Evolutionary conservation across 1,139 yeast species (phyloP).

Genomic region (Sugiyamaella pinicola): DNA sequence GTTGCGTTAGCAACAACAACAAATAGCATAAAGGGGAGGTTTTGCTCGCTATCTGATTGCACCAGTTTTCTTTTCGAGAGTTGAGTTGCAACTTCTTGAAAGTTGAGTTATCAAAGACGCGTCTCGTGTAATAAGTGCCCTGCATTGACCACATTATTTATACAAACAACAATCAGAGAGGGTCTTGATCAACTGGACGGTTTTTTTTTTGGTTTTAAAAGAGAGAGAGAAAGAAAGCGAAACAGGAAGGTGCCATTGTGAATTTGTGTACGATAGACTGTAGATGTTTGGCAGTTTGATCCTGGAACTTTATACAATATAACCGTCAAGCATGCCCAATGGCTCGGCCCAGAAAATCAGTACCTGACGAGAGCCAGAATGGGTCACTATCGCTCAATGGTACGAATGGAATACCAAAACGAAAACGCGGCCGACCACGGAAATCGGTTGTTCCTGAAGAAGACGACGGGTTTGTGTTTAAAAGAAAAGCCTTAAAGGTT

Average conservation of each 20-base stretch:
- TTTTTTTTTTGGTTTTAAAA: background rate
- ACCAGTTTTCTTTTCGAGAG: no score
- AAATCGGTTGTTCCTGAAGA: constrained; percentile 21
- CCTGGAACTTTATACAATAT: background rate
- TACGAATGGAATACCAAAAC: background rate
- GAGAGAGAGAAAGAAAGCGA: background rate
- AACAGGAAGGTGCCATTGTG: no score
- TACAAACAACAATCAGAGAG: background rate
- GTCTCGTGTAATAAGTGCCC: constrained; percentile 14
- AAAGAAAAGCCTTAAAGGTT: constrained; percentile 18
- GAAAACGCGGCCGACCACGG: constrained; percentile 11
- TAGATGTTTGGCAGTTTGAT: no score
- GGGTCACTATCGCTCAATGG: constrained; percentile 4
- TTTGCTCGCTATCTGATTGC: constrained; percentile 7
- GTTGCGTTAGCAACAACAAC: constrained; percentile 1
- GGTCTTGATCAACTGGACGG: background rate
- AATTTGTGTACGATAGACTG: no score
- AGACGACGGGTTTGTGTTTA: constrained; percentile 32
- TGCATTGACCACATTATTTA: constrained; percentile 7
- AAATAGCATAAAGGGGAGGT: background rate
- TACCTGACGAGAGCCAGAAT: constrained; percentile 9
- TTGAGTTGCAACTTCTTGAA: constrained; percentile 7
- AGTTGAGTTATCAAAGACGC: constrained; percentile 10
- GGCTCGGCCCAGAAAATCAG: constrained; percentile 17
- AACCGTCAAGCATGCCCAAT: constrained; percentile 3